Evolutionary conservation across 495 filamentous ascomycete species (phyloP).

Genomic region (Neurospora sp.): DNA sequence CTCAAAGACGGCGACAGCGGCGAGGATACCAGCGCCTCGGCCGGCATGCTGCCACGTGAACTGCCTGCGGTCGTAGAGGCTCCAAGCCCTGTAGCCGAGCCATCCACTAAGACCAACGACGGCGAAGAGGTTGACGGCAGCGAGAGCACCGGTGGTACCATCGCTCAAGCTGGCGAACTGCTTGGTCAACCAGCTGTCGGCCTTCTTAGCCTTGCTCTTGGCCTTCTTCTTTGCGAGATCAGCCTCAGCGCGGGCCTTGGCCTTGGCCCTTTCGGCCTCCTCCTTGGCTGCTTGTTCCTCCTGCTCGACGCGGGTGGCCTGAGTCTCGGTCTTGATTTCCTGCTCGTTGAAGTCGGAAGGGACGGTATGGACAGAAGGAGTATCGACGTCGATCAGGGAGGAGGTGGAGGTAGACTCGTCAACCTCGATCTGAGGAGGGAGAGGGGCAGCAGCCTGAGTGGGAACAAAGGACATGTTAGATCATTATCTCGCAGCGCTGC

Average conservation of each 20-base stretch:
- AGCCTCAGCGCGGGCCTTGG: slow-evolving; percentile 33
- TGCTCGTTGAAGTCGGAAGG: slow-evolving; percentile 56
- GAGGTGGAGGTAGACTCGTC: slow-evolving; percentile 45
- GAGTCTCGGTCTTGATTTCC: slow-evolving; percentile 61
- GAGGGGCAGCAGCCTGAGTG: slow-evolving; percentile 50
- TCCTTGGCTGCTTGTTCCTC: slow-evolving; percentile 12
- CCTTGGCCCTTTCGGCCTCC: slow-evolving; percentile 25
- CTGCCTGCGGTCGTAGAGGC: slow-evolving; percentile 50
- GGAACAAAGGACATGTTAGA: background rate
- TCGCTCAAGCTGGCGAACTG: slow-evolving; percentile 26
- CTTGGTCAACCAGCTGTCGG: slow-evolving; percentile 28
- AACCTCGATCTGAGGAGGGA: slow-evolving; percentile 50
- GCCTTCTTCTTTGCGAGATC: slow-evolving; percentile 45
- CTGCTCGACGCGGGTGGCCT: slow-evolving; percentile 52
- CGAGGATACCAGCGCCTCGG: slow-evolving; percentile 44
- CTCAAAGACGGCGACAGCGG: slow-evolving; percentile 32
- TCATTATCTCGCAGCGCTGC: background rate
- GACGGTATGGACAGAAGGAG: slow-evolving; percentile 58
- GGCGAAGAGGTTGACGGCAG: slow-evolving; percentile 28
- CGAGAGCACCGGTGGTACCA: slow-evolving; percentile 25
- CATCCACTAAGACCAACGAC: slow-evolving; percentile 36
- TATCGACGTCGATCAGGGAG: slow-evolving; percentile 69
- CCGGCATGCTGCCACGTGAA: slow-evolving; percentile 64
- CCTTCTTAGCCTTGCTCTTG: slow-evolving; percentile 25
- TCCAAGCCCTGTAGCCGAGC: slow-evolving; percentile 37